These are phyloP conservation scores for Dillenia suffruticosa DNA, from an alignment of 164 flowering plant genomes.

Conservation along the genomic window DNA sequence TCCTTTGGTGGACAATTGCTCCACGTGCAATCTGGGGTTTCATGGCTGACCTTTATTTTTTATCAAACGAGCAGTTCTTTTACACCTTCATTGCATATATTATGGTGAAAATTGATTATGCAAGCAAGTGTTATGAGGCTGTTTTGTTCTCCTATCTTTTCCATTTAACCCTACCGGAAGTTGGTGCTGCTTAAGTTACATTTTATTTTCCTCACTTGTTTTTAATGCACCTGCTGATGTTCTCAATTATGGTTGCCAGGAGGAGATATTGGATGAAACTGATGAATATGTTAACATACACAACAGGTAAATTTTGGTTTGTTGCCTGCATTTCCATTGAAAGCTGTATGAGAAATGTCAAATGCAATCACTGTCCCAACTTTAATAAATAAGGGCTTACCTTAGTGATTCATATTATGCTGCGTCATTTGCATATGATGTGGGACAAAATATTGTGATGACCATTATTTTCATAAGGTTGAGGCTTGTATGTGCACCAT, in stretches of 20 bases:
- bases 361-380: too few species aligned
- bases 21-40: too few species aligned
- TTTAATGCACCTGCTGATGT: conserved; percentile 1
- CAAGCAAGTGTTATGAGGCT: background rate
- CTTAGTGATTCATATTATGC: background rate
- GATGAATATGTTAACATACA: conserved; percentile 92
- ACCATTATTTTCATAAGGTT: too few species aligned
- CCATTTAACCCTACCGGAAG: too few species aligned
- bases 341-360: background rate
- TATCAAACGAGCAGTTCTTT: too few species aligned
- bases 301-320: conserved; percentile 52
- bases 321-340: too few species aligned
- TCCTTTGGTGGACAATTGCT: too few species aligned
- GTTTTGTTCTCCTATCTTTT: background rate
- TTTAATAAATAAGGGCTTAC: background rate
- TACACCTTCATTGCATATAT: too few species aligned
- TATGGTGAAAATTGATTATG: background rate
- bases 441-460: too few species aligned
- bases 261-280: conserved; percentile 95
- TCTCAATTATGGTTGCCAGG: conserved; percentile 41
- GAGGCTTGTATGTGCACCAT: too few species aligned
- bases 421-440: too few species aligned
- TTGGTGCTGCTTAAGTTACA: background rate
- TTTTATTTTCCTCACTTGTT: background rate
- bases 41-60: too few species aligned